Base-by-base conservation (phyloP, 352 stramenopile species). In the Phytophthora sp. region DNA sequence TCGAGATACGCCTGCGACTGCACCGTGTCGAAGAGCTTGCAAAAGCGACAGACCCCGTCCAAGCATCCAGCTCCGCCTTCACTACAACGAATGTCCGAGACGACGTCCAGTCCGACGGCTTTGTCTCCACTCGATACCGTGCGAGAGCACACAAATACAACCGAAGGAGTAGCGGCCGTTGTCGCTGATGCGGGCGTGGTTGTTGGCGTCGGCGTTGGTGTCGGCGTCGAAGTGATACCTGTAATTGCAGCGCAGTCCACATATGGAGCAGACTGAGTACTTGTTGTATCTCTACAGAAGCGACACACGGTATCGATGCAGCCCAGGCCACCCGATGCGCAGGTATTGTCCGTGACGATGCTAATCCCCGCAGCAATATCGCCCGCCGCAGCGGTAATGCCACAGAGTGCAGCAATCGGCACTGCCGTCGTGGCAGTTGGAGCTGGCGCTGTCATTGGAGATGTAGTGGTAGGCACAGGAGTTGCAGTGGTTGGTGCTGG, bases 11-110 rank as follows among this genome's bases (percentile, higher is more conserved):
- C 21, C 26, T 82, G 44, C 23, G 78, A 84, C 20, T 80, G 57
- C 7, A 58, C 23, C 4, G 73, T 85, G 20, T 77, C 66, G 8
- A 66, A 73, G 5, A 36, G 45, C 31, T 82, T 77, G 49, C 72
- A 74, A 50, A 68, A 79, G 29, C 67, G 63, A 16, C 72, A 75
- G 29, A 75, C 52, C 24, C 65, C 63, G 20, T 64, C 36, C 15
- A 73, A 71, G 39, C 76, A 84, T 30, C 71, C 73, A 9, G 75
- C 36, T 24, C 76, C 76, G 8, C 76, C 76, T 13, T 57, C 62
- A 13, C 47, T 73, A 51, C 76, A 84, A 7, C 52, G 63, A 58
- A 68, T 72, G 59, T 86, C 74, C 1, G 57, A 77, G 7, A 80
- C 63, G 54, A 79, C 58, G 9, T 78, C 57, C 13, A 86, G 61